Conservation (phyloP, 1,284 basidiomycete species). For the Cutaneotrichosporon sp. region DNA sequence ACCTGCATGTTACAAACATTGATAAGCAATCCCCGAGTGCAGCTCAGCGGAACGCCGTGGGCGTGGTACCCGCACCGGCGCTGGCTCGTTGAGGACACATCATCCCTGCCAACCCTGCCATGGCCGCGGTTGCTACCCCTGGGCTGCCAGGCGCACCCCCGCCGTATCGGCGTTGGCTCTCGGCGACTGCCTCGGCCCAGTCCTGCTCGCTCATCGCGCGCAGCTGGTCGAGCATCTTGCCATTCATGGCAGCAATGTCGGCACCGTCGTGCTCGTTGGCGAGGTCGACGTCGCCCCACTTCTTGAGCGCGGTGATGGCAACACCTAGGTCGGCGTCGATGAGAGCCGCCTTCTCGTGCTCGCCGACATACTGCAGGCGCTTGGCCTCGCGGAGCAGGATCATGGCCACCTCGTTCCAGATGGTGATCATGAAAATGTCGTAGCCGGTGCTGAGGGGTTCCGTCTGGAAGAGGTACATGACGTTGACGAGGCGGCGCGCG, state of each 20-base stretch:
- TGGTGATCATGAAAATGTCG: constrained; percentile 33
- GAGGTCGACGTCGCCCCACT: constrained; percentile 31
- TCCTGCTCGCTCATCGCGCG: constrained; percentile 26
- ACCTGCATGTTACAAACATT: constrained; percentile 1
- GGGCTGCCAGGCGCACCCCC: constrained; percentile 11
- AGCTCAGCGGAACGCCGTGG: not conserved
- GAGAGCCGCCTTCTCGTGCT: constrained; percentile 21
- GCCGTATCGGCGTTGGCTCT: constrained; percentile 23
- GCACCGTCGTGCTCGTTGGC: constrained; percentile 25
- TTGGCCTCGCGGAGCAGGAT: constrained; percentile 33
- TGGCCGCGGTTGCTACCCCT: not conserved
- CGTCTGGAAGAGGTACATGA: constrained; percentile 32
- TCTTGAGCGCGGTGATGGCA: constrained; percentile 30
- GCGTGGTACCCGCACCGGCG: not conserved
- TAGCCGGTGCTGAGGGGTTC: constrained; percentile 28
- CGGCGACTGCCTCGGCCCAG: constrained; percentile 31
- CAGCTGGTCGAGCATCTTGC: constrained; percentile 34
- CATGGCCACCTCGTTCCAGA: constrained; percentile 39
- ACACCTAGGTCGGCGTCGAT: constrained; percentile 36
- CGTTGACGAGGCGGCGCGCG: constrained; percentile 32
- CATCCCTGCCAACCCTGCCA: not conserved
- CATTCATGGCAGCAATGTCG: constrained; percentile 36
- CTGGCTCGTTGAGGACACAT: not conserved
- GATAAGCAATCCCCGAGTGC: not conserved
- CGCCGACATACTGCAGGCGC: constrained; percentile 22